Evolutionary conservation across 1,139 yeast genomes (phyloP).

Genomic region (Yamadazyma taylorii): DNA sequence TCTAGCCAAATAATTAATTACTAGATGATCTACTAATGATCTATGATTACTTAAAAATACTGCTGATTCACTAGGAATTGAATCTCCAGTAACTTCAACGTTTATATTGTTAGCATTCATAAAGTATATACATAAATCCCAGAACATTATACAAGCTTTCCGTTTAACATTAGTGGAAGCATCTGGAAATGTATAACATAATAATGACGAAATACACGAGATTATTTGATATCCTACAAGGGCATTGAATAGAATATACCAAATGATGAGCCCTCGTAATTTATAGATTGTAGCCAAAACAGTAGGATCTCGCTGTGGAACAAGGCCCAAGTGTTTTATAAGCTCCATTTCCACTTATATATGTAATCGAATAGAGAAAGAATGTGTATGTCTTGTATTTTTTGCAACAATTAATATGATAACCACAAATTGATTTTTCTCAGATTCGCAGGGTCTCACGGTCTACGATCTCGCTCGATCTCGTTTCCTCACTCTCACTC

Average conservation of each 20-base stretch:
- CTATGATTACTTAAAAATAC: conserved; percentile 53
- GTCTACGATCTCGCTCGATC: too few relatives aligned
- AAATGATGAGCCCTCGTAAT: conserved; percentile 20
- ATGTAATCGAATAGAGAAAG: too few relatives aligned
- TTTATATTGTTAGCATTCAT: conserved; percentile 37
- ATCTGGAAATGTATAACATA: conserved; percentile 28
- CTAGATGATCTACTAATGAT: conserved; percentile 54
- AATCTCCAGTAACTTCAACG: conserved; percentile 44
- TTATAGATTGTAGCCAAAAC: conserved; percentile 12
- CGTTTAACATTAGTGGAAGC: conserved; percentile 24
- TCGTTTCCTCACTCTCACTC: too few relatives aligned
- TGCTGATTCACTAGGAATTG: conserved; percentile 45
- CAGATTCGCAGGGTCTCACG: too few relatives aligned
- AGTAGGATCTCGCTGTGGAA: conserved; percentile 15
- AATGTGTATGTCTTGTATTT: too few relatives aligned
- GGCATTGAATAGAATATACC: conserved; percentile 16
- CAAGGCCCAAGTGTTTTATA: conserved; percentile 23
- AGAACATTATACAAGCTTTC: conserved; percentile 26
- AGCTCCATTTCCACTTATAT: conserved; percentile 15
- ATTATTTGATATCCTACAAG: conserved; percentile 26
- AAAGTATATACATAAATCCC: conserved; percentile 36
- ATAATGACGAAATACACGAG: conserved; percentile 19
- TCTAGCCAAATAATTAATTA: conserved; percentile 46
- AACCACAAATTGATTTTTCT: conserved; percentile 1
- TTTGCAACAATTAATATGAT: neutral